Base-by-base conservation (phyloP, 257 asterid genomes). In the Paraleonurus japonicus region DNA sequence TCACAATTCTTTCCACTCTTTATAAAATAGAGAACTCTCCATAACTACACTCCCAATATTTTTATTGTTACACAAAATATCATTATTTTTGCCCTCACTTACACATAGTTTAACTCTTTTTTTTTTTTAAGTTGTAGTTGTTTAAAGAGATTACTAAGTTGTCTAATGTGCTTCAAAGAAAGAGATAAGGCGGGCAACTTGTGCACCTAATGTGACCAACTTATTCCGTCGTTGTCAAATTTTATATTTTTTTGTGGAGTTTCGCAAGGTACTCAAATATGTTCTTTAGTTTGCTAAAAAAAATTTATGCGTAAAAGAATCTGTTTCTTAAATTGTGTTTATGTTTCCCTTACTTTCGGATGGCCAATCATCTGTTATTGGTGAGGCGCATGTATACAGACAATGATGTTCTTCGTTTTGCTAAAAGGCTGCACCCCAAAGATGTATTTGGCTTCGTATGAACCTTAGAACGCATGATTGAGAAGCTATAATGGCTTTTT, bases 381-480 rank as follows among this genome's bases (percentile, higher is more conserved):
- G 93, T 94, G 84, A 85, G 98, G 65, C 89, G 95, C 66, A 82
- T 81, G 62, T 94, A 87, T 84, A 81, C 88, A 69, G 96, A 94
- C 68, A 82, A 75, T 48, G 98, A 94, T 70, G 84, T 91, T 78
- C 76, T 84, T 81, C 85, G 82, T 19, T 81, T 87, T 81, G 96
- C 97, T 69, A 91, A 84, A 75, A 80, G 85, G 82, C 72, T 94
- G 81, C 97, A 86, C 67, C 96, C 95, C 33, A 89, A 83, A 84
- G 98, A 97, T 47, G 98, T 84, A 39, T 94, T 94, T 79, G 98
- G 98, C 75, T 87, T 77, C 27, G 98, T 91, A 73, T 94, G 98
- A 72, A 91, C 91, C 70, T 60, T 89, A 81, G 98, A 94, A 76
- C 87, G 98, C 77, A 96, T 94, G 59, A 84, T 91, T 62, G 97